phyloP scores from a whole-genome alignment of 2,329 filamentous ascomycete genomes.

The Pseudodiploospora longispora region DNA sequence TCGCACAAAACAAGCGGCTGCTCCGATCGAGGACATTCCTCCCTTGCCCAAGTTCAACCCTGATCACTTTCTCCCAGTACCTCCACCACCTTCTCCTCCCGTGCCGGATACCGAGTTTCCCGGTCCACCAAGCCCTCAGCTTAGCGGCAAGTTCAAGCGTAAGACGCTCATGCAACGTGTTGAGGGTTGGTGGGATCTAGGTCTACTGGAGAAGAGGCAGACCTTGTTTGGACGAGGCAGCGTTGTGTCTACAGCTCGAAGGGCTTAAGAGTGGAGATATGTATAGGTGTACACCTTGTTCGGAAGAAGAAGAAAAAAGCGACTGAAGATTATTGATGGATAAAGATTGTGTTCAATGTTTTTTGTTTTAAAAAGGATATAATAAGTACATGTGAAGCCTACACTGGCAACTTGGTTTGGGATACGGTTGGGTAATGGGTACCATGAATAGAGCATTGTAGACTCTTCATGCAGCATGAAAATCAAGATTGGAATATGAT shows the following conservation, averaged over 20 bases:
- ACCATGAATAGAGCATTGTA: no score
- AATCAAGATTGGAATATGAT: no score
- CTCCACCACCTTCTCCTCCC: slow-evolving; percentile 8
- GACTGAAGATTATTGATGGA: no score
- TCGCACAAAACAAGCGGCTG: slow-evolving; percentile 15
- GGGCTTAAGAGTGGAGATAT: no score
- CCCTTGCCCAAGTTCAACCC: slow-evolving; percentile 12
- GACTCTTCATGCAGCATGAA: no score
- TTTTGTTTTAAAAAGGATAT: neutral
- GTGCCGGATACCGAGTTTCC: slow-evolving; percentile 11
- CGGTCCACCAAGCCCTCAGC: slow-evolving; percentile 11
- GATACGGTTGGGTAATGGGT: no score
- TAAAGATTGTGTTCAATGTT: neutral
- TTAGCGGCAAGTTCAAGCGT: slow-evolving; percentile 26
- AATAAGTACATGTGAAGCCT: no score
- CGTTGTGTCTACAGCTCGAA: slow-evolving; percentile 5
- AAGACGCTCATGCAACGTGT: slow-evolving; percentile 40
- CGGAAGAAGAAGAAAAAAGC: no score
- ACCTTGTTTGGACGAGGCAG: slow-evolving; percentile 21
- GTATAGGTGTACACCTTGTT: no score
- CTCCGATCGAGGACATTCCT: slow-evolving; percentile 21
- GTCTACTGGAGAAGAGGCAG: slow-evolving; percentile 37
- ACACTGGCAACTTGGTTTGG: no score
- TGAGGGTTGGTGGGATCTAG: slow-evolving; percentile 49
- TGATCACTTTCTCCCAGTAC: slow-evolving; percentile 15